These are phyloP conservation scores for Lanmaoa rubissima DNA, from an alignment of 768 basidiomycete species.

Conservation along the genomic window DNA sequence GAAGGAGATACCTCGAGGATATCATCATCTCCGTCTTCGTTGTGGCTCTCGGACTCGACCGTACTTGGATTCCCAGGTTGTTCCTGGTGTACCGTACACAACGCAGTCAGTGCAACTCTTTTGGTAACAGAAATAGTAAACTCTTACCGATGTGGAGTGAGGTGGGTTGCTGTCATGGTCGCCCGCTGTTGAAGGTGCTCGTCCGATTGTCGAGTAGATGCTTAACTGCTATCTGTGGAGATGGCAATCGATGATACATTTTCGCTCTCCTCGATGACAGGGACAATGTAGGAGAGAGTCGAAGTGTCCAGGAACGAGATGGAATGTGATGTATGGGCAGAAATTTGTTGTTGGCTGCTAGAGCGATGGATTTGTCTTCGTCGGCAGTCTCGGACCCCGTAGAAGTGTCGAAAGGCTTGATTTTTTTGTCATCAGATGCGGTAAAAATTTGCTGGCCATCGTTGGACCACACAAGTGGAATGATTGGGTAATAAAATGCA, in stretches of 20 bases:
- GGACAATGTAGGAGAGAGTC: background rate
- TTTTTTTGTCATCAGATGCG: too few species aligned
- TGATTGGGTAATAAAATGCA: rapidly evolving
- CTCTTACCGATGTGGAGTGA: background rate
- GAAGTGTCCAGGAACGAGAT: background rate
- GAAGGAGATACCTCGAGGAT: background rate
- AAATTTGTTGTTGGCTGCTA: too few species aligned
- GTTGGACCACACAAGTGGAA: too few species aligned
- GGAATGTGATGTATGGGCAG: too few species aligned
- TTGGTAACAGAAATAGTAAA: background rate
- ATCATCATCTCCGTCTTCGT: background rate
- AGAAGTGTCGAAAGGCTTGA: too few species aligned
- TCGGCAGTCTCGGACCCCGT: too few species aligned
- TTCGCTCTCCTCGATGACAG: background rate
- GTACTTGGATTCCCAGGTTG: background rate
- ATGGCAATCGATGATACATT: background rate
- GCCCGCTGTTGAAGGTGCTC: too few species aligned
- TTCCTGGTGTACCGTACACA: background rate
- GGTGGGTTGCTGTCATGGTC: too few species aligned
- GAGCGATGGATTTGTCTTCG: too few species aligned
- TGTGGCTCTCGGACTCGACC: background rate
- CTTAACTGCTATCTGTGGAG: too few species aligned
- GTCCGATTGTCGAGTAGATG: too few species aligned
- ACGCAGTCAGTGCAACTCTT: background rate
- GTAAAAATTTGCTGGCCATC: too few species aligned